Evolutionary conservation across 805 yeast species (phyloP).

Genomic region (Candida maesae): DNA sequence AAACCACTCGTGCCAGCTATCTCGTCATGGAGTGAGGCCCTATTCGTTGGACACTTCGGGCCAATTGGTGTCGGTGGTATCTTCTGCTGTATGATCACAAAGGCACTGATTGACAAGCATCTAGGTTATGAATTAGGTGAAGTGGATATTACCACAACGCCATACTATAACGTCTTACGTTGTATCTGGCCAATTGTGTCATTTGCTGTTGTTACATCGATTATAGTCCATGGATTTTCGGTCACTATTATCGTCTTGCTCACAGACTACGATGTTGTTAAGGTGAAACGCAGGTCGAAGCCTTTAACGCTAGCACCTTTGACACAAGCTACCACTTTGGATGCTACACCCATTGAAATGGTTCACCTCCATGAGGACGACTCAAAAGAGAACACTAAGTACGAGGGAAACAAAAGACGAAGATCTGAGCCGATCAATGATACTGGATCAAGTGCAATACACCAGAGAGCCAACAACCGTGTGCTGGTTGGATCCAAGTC

Average conservation of each 20-base stretch:
- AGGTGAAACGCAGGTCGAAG: conserved; percentile 3
- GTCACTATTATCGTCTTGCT: conserved; percentile 50
- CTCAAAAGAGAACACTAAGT: too few species aligned
- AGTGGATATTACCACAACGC: conserved; percentile 49
- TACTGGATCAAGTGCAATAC: conserved; percentile 1
- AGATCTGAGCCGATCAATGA: neutral
- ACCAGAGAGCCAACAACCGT: conserved; percentile 1
- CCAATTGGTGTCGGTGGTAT: conserved; percentile 95
- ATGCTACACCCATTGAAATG: conserved; percentile 1
- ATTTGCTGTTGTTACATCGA: conserved; percentile 75
- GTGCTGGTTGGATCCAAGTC: conserved; percentile 7
- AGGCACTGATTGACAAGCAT: conserved; percentile 54
- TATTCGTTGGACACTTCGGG: conserved; percentile 93
- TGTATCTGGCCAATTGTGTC: conserved; percentile 77
- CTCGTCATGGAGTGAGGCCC: conserved; percentile 87
- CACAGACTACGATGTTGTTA: conserved; percentile 8
- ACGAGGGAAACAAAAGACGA: neutral
- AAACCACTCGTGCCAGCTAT: conserved; percentile 83
- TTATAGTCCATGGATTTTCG: conserved; percentile 88
- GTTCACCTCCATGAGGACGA: neutral
- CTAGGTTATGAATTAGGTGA: conserved; percentile 26
- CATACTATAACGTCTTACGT: conserved; percentile 46
- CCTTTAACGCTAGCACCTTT: neutral
- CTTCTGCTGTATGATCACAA: conserved; percentile 75
- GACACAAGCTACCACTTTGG: conserved; percentile 1